Percentiles rank a stretch among this genome's conserved stretches.
phyloP scores from a whole-genome alignment of 2,329 filamentous ascomycete species.

The Cladophialophora carrionii region DNA sequence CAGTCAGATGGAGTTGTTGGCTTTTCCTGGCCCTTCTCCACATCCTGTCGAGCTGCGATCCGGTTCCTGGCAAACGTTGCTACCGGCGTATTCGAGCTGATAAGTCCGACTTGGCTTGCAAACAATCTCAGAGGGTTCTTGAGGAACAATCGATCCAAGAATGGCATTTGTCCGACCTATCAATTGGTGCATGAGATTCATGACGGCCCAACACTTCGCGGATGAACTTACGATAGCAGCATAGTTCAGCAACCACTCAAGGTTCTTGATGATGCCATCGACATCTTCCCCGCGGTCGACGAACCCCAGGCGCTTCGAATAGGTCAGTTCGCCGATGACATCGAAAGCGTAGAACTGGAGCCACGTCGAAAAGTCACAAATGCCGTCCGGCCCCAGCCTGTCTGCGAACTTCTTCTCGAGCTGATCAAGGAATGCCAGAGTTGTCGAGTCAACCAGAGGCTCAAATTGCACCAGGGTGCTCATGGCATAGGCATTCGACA shows the following conservation, averaged over 20 bases:
- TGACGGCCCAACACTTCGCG: not conserved
- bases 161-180: constrained; percentile 42
- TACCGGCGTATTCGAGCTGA: constrained; percentile 24
- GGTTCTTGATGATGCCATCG: constrained; percentile 43
- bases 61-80: constrained; percentile 24
- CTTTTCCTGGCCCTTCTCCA: constrained; percentile 14
- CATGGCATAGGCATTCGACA: constrained; percentile 49
- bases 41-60: constrained; percentile 17
- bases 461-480: constrained; percentile 52
- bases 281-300: constrained; percentile 42
- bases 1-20: not conserved
- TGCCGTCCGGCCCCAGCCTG: constrained; percentile 15
- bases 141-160: constrained; percentile 40
- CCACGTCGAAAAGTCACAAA: constrained; percentile 45
- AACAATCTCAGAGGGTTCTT: constrained; percentile 29
- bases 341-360: constrained; percentile 47
- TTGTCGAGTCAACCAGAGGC: constrained; percentile 75
- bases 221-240: constrained; percentile 24
- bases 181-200: constrained; percentile 8
- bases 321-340: constrained; percentile 43
- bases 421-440: constrained; percentile 68
- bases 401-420: constrained; percentile 62
- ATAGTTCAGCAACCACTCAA: constrained; percentile 40
- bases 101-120: constrained; percentile 21
- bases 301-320: constrained; percentile 44